A percentile compares a stretch with the other conserved stretches of the same genome.
These are phyloP conservation scores for Raddia distichophylla DNA, from an alignment of 176 grass and related monocot genomes.

Conservation along the genomic window DNA sequence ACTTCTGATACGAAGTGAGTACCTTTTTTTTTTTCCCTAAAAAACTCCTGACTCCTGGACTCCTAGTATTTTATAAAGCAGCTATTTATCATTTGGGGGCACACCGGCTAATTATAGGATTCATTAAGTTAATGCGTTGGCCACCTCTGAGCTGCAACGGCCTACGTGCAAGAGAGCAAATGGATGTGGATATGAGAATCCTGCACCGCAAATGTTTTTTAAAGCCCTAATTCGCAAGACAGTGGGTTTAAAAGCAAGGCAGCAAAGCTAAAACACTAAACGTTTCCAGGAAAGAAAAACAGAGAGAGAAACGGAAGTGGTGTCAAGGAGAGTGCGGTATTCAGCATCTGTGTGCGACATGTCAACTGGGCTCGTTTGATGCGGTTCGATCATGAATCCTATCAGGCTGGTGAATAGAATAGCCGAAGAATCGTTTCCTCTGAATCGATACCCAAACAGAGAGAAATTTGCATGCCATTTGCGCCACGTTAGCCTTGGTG, in stretches of 20 bases:
- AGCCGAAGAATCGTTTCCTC: slow-evolving; percentile 14
- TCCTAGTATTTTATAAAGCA: neutral
- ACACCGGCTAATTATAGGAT: neutral
- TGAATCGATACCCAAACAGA: neutral
- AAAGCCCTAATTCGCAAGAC: neutral
- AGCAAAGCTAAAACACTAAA: slow-evolving; percentile 39
- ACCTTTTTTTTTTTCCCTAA: too few relatives aligned
- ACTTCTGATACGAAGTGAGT: neutral
- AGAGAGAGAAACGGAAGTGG: too few relatives aligned
- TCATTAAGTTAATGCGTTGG: neutral
- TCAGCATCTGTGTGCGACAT: neutral
- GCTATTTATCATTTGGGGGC: neutral
- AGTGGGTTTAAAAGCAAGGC: slow-evolving; percentile 8
- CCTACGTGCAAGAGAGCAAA: neutral
- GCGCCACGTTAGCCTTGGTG: neutral
- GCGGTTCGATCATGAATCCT: neutral
- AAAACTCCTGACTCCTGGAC: too few relatives aligned
- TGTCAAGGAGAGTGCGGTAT: slow-evolving; percentile 24
- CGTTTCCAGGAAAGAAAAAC: neutral
- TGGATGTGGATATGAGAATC: slow-evolving; percentile 28
- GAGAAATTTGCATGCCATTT: neutral
- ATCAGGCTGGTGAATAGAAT: neutral
- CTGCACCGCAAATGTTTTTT: neutral
- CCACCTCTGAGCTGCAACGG: neutral
- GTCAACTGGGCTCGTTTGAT: neutral